Base-by-base conservation (phyloP, 192 early-diverging fungal genomes). In the Spizellomyces punctatus region DNA sequence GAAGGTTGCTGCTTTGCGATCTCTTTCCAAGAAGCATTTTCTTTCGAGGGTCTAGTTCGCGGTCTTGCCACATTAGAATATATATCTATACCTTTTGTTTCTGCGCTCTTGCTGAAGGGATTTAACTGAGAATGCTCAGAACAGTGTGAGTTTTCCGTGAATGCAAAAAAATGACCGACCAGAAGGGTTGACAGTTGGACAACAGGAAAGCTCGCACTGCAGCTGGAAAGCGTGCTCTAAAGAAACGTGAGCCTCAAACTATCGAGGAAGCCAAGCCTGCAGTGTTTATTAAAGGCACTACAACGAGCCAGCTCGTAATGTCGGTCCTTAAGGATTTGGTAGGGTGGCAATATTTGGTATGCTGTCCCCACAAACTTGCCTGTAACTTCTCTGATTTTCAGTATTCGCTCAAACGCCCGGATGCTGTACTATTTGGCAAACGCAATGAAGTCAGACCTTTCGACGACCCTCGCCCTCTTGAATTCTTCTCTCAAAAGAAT, bases 391-490 rank as follows among this genome's bases (percentile, higher is more conserved):
- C 5, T 61, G 17, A 19, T 45, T 67, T 12, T 17, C 76, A 94
- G 89, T 93, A 92, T 75, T 79, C 89, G 65, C 82, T 99, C 52
- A 96, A 95, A 82, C 93, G 94, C 74, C 92, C 96, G 7, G 82
- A 96, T 60, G 93, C 88, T 8, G 82, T 95, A 59, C 86, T 92
- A 67, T 96, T 99, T 78, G 86, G 86, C 71, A 96, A 95, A 74
- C 96, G 94, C 78, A 98, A 99, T 74, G 91, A 95, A 66, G 89
- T 99, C 67, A 92, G 93, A 50, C 98, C 98, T 42, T 99, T 99
- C 74, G 98, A 99, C 70, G 92, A 98, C 68, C 89, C 94, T 12
- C 89, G 91, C 27, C 88, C 89, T 47, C 81, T 96, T 36, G 93
- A 99, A 81, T 97, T 98, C 66, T 93, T 98, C 67, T 89, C 92